Evolutionary conservation across 2,329 filamentous ascomycete species (phyloP), one percentile per base, ranked within the genome.

Genomic region (Furcasterigmium sp.): DNA sequence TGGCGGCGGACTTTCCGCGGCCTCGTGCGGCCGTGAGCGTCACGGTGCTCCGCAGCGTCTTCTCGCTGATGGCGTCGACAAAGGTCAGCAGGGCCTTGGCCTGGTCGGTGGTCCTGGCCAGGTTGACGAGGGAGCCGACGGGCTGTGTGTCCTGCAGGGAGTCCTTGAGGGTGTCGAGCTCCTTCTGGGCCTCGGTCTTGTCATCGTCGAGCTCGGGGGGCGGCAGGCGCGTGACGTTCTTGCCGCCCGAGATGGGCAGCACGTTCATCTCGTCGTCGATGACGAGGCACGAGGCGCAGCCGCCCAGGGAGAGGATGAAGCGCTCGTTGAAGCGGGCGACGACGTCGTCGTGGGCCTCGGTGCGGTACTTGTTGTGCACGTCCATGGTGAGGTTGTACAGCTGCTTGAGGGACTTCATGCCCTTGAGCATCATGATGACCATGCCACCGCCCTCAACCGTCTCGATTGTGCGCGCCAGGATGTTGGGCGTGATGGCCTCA

Each of bases 231-330:
- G 87, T 85, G 8, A 97, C 90, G 49, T 82, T 84, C 70, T 95
- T 96, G 49, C 89, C 93, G 41, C 93, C 93, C 3, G 93, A 98
- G 47, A 98, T 96, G 7, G 93, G 93, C 42, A 98, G 72, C 20
- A 98, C 93, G 60, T 98, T 98, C 58, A 98, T 73, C 69, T 98
- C 94, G 57, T 98, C 94, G 59, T 98, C 93, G 39, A 98, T 88
- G 14, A 98, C 91, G 53, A 98, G 74, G 62, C 93, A 98, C 2
- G 88, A 87, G 46, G 94, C 85, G 69, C 93, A 98, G 63, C 88
- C 86, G n/a, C 93, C 93, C 8, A 98, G 76, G 0, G 93, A 97
- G 42, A 98, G 72, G 20, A 98, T 87, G 60, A 98, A 98, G 15
- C 93, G 83, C 70, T 98, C 93, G 68, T 98, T 98, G 75, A 98